phyloP scores from a whole-genome alignment of 208 protist genomes.

The Angomonas deanei region DNA sequence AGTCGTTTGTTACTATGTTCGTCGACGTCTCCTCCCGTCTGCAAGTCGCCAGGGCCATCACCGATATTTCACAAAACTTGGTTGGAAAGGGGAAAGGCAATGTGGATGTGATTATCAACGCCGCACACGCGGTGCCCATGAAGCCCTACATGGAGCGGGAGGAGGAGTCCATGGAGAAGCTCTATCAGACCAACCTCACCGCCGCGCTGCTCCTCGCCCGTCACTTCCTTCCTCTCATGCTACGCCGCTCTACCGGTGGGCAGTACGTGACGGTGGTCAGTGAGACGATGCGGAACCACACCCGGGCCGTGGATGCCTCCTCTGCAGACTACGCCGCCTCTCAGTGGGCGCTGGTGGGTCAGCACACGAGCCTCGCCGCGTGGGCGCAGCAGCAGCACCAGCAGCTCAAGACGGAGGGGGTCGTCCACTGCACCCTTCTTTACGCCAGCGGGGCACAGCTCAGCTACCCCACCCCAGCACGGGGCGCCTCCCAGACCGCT shows the following conservation, averaged over 20 bases:
- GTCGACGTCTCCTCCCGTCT: not conserved
- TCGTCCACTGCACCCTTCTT: conserved; percentile 20
- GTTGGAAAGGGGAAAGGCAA: not conserved
- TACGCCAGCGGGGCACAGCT: conserved; percentile 7
- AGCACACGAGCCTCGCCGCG: conserved; percentile 32
- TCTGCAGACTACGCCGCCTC: conserved; percentile 35
- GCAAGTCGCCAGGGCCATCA: not conserved
- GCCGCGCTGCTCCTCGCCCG: conserved; percentile 22
- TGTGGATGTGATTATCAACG: conserved; percentile 28
- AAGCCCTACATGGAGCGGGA: conserved; percentile 21
- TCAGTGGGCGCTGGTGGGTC: conserved; percentile 32
- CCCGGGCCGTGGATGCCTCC: conserved; percentile 1
- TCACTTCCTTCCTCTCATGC: conserved; percentile 26
- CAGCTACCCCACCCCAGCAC: not conserved
- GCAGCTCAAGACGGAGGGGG: not conserved
- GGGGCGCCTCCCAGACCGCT: too few species aligned
- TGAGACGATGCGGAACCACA: conserved; percentile 3
- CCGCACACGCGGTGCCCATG: conserved; percentile 1
- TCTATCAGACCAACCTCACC: conserved; percentile 14
- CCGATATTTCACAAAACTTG: not conserved
- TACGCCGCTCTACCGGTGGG: conserved; percentile 17
- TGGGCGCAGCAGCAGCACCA: conserved; percentile 12
- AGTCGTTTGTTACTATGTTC: not conserved
- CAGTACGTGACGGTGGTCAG: conserved; percentile 25
- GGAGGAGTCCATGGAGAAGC: conserved; percentile 26